Percentiles rank a stretch among this genome's conserved stretches.
These are phyloP conservation scores for Globisporangium mamillatum DNA, from an alignment of 352 stramenopile genomes.

Conservation along the genomic window DNA sequence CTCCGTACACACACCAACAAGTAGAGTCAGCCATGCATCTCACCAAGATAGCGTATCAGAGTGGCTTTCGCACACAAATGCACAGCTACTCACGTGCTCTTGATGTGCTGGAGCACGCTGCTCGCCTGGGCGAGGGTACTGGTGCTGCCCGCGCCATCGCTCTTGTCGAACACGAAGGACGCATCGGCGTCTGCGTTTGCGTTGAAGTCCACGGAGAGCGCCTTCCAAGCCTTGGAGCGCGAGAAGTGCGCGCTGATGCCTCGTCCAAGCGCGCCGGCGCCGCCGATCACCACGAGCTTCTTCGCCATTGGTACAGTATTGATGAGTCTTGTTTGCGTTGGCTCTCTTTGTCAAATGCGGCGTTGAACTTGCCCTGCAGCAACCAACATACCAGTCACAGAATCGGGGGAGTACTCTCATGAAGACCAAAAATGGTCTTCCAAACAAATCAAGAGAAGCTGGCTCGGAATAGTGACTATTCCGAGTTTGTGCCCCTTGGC, in stretches of 20 bases:
- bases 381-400: neutral
- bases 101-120: conserved; percentile 50
- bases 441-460: neutral
- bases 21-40: conserved; percentile 2
- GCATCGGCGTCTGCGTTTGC: conserved; percentile 48
- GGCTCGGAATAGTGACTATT: neutral
- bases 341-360: neutral
- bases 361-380: conserved; percentile 1
- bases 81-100: conserved; percentile 29
- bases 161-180: conserved; percentile 48
- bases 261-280: conserved; percentile 68
- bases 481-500: no score
- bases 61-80: neutral
- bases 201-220: conserved; percentile 70
- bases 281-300: conserved; percentile 75
- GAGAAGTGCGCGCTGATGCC: conserved; percentile 61
- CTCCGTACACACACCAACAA: conserved; percentile 11
- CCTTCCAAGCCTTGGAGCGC: conserved; percentile 51
- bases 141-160: neutral
- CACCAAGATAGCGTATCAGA: neutral
- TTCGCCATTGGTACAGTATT: conserved; percentile 29
- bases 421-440: neutral
- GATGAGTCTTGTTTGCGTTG: neutral
- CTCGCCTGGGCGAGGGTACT: conserved; percentile 54
- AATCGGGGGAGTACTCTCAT: neutral